phyloP scores from a whole-genome alignment of 2,329 filamentous ascomycete species.

The Clathrospora elynae region DNA sequence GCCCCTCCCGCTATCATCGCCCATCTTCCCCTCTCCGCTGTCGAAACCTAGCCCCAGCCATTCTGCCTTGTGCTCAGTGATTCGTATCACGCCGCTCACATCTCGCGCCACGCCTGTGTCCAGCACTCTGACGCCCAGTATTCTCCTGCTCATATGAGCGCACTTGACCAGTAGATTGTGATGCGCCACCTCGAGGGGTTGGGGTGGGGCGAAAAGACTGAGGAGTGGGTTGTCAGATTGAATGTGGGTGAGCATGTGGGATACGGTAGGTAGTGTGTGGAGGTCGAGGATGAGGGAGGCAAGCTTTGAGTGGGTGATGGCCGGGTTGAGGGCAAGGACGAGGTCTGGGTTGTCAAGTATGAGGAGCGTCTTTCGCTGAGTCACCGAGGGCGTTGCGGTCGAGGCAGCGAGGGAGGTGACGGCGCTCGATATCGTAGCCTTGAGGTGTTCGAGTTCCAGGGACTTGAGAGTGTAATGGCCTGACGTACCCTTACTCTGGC shows the following conservation, averaged over 20 bases:
- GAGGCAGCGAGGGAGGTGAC: constrained; percentile 26
- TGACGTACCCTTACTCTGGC: constrained; percentile 5
- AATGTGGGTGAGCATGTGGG: constrained; percentile 69
- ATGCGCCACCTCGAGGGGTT: constrained; percentile 41
- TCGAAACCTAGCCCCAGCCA: constrained; percentile 37
- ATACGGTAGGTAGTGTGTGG: constrained; percentile 59
- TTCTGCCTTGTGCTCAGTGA: constrained; percentile 59
- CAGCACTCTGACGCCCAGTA: constrained; percentile 74
- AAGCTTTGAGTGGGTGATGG: constrained; percentile 26
- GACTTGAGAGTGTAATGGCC: constrained; percentile 33
- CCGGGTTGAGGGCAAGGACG: constrained; percentile 47
- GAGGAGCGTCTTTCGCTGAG: constrained; percentile 44
- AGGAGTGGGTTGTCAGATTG: constrained; percentile 76
- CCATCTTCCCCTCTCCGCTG: constrained; percentile 29
- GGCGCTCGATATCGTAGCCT: constrained; percentile 34
- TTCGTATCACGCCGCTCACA: constrained; percentile 83
- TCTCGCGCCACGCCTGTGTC: constrained; percentile 90
- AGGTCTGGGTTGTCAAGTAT: constrained; percentile 54
- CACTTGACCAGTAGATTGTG: constrained; percentile 67
- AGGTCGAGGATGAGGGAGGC: constrained; percentile 35
- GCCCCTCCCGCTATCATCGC: constrained; percentile 49
- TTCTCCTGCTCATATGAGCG: constrained; percentile 74
- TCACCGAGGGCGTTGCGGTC: constrained; percentile 3
- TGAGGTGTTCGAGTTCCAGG: constrained; percentile 33
- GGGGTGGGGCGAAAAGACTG: constrained; percentile 53